Evolutionary conservation across 73 alveolate species (phyloP), one percentile per base, ranked within the genome.

Genomic region (Durusdinium trenchii): DNA sequence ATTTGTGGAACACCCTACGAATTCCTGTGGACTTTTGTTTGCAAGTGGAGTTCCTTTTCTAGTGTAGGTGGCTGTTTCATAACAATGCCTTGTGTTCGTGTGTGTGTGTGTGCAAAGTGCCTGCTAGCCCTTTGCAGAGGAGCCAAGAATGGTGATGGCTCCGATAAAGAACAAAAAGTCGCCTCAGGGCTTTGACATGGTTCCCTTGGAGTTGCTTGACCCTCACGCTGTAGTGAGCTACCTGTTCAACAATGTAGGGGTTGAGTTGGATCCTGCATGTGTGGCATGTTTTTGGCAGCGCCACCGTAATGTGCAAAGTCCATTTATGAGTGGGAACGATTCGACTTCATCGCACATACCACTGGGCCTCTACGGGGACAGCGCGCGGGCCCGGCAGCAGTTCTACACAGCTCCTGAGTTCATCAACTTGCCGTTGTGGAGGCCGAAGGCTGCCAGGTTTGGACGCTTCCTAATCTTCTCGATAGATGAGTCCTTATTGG

Each of bases 311-410:
- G 54, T 57, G 30, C 20, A 18, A 2, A 30, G 38, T n/a, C 60
- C 82, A 23, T 86, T n/a, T 42, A 30, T 43, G 42, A 35, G 38
- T 28, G 51, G 7, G 12, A 54, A 32, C 82, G 42, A 42, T 0
- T 82, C 48, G 7, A 9, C 67, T 3, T 23, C 12, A 6, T 10
- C 9, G 32, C 95, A 61, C 64, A 61, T 86, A 7, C 95, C 83
- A 20, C 32, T 86, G 57, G 95, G 95, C 43, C 54, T 86, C 32
- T 86, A 62, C 35, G 95, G 95, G 60, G 95, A 86, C 61, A n/a
- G 61, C 3, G 95, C 95, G 3, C 38, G 81, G 43, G 57, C 52
- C 23, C 50, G 73, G 26, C 73, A 60, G 57, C 36, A 35, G 30
- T 42, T 46, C 46, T 60, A 45, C 60, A 10, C 30, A 20, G 36